Conservation (phyloP, 257 asterid species). For the Solanum rostratum region DNA sequence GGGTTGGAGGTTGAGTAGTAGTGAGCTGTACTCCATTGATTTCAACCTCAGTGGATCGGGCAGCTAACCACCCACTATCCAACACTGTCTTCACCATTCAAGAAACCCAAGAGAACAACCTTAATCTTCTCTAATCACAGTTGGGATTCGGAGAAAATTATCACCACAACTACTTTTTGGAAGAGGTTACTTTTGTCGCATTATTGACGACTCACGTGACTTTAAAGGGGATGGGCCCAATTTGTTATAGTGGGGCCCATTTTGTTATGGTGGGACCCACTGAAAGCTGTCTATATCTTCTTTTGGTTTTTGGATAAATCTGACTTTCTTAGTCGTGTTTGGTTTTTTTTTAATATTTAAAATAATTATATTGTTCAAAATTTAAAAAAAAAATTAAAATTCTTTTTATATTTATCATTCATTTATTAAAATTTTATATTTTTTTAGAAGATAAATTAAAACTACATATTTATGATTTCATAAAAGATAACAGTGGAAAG, state of each 20-base stretch:
- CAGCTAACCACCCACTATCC: slow-evolving; percentile 80
- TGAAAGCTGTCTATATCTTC: background rate
- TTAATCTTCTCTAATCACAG: background rate
- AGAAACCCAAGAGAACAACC: background rate
- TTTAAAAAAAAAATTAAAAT: too few species aligned
- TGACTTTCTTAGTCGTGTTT: background rate
- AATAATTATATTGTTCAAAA: too few species aligned
- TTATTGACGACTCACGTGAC: background rate
- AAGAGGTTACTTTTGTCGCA: background rate
- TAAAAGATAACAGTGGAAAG: too few species aligned
- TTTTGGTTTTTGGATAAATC: background rate
- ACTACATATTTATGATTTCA: too few species aligned
- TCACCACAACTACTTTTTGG: background rate
- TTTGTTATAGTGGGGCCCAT: background rate
- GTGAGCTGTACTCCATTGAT: slow-evolving; percentile 74
- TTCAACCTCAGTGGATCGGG: slow-evolving; percentile 73
- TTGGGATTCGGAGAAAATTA: background rate
- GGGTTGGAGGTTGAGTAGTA: slow-evolving; percentile 53
- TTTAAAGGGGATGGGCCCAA: background rate
- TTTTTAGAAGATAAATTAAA: too few species aligned
- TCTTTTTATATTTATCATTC: too few species aligned
- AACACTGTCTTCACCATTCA: slow-evolving; percentile 48
- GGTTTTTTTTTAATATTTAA: too few species aligned
- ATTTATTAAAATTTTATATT: too few species aligned
- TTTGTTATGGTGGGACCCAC: background rate